Evolutionary conservation across 495 filamentous ascomycete species (phyloP), one percentile per base, ranked within the genome.

Genomic region (Thermochaetoides thermophila): DNA sequence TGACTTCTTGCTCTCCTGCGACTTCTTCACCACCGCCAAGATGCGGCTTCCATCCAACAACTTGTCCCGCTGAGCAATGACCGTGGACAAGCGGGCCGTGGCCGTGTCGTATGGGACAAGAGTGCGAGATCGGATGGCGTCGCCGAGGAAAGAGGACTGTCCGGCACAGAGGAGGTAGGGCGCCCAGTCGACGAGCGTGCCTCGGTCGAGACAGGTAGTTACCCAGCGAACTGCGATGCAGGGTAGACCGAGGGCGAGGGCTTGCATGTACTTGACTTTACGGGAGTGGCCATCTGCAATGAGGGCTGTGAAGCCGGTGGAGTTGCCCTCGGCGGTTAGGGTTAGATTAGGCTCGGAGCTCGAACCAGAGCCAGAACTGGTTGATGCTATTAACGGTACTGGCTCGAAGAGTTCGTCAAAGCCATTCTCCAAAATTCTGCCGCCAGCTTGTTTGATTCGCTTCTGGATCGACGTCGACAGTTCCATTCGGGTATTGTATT

Each of bases 181-280:
- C 2, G 65, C 59, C 81, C 84, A 94, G 23, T 81, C 71, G 5
- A 94, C 41, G 8, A 84, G 43, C 4, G 53, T 51, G 22, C 61
- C 60, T 34, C 69, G 66, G 6, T 63, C 48, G 2, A 82, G 56
- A 43, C 83, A 91, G 32, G 81, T 74, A 18, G 69, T 63, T 34
- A 96, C 60, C 91, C 91, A 97, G 19, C 74, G 71, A 0, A 66
- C 66, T 4, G 78, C 73, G 5, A 97, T 64, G 42, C 84, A 91
- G 0, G 91, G 91, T 1, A 97, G 51, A 4, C 83, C 82, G 3
- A 97, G 69, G 6, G 91, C 86, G 9, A 97, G 73, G 0, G 89
- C 89, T 52, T 96, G 87, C 67, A 97, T 79, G 55, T 89, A 94
- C 42, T 97, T 97, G 22, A 75, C 72, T 35, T 80, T 78, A n/a